phyloP scores from a whole-genome alignment of 345 rosid species.

The Eucalyptus melliodora region DNA sequence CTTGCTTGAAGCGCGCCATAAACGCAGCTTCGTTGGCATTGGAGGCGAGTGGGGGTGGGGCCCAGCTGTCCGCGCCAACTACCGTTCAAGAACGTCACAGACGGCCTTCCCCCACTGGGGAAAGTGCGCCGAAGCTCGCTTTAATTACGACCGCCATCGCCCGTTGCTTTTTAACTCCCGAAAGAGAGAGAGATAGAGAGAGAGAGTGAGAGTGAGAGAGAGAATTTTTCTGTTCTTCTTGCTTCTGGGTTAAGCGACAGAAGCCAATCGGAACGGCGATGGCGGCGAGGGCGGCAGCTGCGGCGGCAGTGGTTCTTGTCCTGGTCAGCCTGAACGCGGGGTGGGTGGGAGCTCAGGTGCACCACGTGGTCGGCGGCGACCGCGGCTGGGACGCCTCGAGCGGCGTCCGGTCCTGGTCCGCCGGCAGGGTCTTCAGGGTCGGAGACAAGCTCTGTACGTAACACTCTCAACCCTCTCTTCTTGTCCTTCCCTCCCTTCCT shows the following conservation, averaged over 20 bases:
- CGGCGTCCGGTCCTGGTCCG: conserved; percentile 34
- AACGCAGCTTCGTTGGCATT: background rate
- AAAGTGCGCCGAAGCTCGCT: background rate
- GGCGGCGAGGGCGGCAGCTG: background rate
- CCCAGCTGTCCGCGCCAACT: background rate
- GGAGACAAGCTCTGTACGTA: conserved; percentile 60
- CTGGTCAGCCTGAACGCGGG: background rate
- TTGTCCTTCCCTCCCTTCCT: too few relatives aligned
- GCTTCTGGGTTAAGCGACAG: background rate
- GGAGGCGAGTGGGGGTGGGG: background rate
- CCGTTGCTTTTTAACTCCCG: background rate
- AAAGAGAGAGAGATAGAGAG: background rate
- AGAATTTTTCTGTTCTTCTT: background rate
- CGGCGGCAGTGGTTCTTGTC: background rate
- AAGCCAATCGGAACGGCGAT: background rate
- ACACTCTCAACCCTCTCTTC: background rate
- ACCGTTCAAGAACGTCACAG: background rate
- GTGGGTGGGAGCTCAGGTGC: conserved; percentile 26
- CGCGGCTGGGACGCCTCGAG: conserved; percentile 50
- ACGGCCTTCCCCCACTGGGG: background rate
- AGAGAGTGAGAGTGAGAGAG: background rate
- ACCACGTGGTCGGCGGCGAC: conserved; percentile 60
- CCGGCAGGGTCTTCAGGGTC: conserved; percentile 29
- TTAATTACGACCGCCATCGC: background rate
- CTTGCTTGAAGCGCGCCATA: background rate